phyloP scores from a whole-genome alignment of 192 early-diverging fungal genomes.

The Paraglomus brasilianum region DNA sequence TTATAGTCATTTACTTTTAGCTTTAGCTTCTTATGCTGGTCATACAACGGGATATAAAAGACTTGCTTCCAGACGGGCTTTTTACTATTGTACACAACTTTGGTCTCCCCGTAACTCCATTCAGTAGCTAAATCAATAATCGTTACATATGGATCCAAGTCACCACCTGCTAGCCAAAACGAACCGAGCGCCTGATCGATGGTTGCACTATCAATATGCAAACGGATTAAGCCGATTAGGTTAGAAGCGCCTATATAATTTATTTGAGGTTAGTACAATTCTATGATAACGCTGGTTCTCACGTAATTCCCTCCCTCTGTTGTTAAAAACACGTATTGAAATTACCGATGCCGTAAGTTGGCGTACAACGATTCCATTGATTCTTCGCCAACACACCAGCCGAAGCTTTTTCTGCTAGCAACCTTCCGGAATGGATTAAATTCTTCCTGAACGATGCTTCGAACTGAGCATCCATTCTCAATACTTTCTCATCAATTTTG shows the following conservation, averaged over 20 bases:
- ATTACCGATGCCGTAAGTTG: too few species aligned
- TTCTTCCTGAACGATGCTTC: not conserved
- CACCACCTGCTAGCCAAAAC: constrained; percentile 49
- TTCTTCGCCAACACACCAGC: not conserved
- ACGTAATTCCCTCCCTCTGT: too few species aligned
- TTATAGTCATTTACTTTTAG: constrained; percentile 84
- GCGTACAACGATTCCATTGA: too few species aligned
- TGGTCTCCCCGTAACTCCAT: constrained; percentile 68
- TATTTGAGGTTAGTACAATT: too few species aligned
- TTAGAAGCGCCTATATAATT: not conserved
- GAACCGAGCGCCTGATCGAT: constrained; percentile 76
- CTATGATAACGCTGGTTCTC: too few species aligned
- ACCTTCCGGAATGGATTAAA: not conserved
- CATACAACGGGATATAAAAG: constrained; percentile 78
- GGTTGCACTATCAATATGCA: constrained; percentile 65
- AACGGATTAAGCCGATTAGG: constrained; percentile 72
- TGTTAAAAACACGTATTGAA: too few species aligned
- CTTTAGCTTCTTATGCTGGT: constrained; percentile 59
- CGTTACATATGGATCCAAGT: constrained; percentile 89
- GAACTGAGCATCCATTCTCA: not conserved
- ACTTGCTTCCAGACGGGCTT: constrained; percentile 92
- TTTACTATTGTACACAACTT: constrained; percentile 75
- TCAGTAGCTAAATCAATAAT: constrained; percentile 49
- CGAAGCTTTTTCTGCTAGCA: not conserved
- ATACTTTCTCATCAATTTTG: not conserved